A percentile compares a stretch with the other conserved stretches of the same genome.
These are phyloP conservation scores for Diutina neorugosa DNA, from an alignment of 1,139 yeast species.

Conservation along the genomic window DNA sequence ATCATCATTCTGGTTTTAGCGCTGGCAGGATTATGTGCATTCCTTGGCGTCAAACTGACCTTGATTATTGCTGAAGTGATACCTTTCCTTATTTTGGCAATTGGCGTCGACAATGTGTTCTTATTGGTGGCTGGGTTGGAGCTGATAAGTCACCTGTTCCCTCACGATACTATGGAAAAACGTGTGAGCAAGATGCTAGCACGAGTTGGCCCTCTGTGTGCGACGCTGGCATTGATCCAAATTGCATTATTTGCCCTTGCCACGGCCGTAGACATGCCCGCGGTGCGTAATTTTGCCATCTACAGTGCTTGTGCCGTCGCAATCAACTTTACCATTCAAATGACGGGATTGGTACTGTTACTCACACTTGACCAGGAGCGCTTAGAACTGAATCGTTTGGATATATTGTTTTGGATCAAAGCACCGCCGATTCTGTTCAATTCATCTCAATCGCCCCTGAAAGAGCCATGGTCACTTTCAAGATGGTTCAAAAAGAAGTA, in stretches of 20 bases:
- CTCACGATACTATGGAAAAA: slow-evolving; percentile 29
- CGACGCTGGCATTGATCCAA: slow-evolving; percentile 68
- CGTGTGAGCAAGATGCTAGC: slow-evolving; percentile 56
- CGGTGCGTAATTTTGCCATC: slow-evolving; percentile 83
- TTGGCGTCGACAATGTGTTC: slow-evolving; percentile 91
- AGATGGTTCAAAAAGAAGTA: slow-evolving; percentile 16
- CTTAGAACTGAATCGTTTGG: slow-evolving; percentile 46
- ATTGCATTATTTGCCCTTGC: slow-evolving; percentile 70
- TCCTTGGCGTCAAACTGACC: slow-evolving; percentile 71
- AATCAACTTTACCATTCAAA: slow-evolving; percentile 64
- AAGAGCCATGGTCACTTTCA: slow-evolving; percentile 17
- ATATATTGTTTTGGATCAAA: slow-evolving; percentile 39
- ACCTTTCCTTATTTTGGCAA: slow-evolving; percentile 86
- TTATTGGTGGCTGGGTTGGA: slow-evolving; percentile 71
- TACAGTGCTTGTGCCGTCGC: slow-evolving; percentile 83
- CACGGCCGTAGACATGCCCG: slow-evolving; percentile 82
- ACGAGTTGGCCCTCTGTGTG: slow-evolving; percentile 77
- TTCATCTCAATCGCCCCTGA: slow-evolving; percentile 5
- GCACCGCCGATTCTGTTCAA: slow-evolving; percentile 2
- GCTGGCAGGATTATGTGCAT: slow-evolving; percentile 72
- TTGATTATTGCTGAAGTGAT: slow-evolving; percentile 92
- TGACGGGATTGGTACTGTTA: slow-evolving; percentile 71
- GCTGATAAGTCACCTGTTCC: slow-evolving; percentile 22
- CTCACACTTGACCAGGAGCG: slow-evolving; percentile 58
- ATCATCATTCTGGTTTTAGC: slow-evolving; percentile 71